These are phyloP conservation scores for Kickxella alabastrina DNA, from an alignment of 192 early-diverging fungal genomes.

Conservation along the genomic window DNA sequence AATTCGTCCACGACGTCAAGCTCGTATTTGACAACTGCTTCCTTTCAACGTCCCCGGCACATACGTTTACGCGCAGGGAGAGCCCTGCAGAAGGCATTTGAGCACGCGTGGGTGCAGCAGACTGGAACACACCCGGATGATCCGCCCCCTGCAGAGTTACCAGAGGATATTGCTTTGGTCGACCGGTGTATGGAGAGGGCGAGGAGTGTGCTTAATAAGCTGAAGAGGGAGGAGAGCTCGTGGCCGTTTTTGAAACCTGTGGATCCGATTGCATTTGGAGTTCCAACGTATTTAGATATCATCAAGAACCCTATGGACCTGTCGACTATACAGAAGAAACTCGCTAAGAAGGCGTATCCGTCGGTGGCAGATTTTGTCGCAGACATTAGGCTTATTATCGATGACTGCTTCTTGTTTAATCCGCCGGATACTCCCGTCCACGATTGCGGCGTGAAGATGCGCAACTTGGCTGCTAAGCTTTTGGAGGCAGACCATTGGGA, in stretches of 20 bases:
- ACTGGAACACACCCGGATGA: background rate
- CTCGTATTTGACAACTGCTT: slow-evolving; percentile 67
- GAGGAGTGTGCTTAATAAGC: slow-evolving; percentile 9
- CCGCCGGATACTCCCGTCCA: slow-evolving; percentile 52
- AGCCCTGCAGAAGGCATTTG: slow-evolving; percentile 52
- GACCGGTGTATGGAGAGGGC: slow-evolving; percentile 10
- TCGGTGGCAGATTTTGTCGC: slow-evolving; percentile 54
- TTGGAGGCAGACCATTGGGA: slow-evolving; percentile 30
- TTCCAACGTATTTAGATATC: slow-evolving; percentile 63
- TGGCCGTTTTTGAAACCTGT: slow-evolving; percentile 61
- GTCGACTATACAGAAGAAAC: slow-evolving; percentile 58
- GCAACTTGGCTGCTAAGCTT: slow-evolving; percentile 18
- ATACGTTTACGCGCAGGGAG: slow-evolving; percentile 54
- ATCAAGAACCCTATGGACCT: slow-evolving; percentile 75
- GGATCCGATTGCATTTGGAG: slow-evolving; percentile 55
- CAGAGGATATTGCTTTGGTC: slow-evolving; percentile 4
- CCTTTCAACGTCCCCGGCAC: slow-evolving; percentile 56
- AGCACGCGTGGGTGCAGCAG: slow-evolving; percentile 33
- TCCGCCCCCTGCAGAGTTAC: background rate
- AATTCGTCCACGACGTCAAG: slow-evolving; percentile 57
- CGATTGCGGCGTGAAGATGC: slow-evolving; percentile 53
- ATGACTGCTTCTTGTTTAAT: slow-evolving; percentile 72
- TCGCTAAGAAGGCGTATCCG: slow-evolving; percentile 54
- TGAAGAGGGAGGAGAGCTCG: slow-evolving; percentile 24
- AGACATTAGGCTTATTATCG: slow-evolving; percentile 61